A percentile compares a stretch with the other conserved stretches of the same genome.
Conservation (phyloP, 345 rosid genomes). For the Jatropha curcas region DNA sequence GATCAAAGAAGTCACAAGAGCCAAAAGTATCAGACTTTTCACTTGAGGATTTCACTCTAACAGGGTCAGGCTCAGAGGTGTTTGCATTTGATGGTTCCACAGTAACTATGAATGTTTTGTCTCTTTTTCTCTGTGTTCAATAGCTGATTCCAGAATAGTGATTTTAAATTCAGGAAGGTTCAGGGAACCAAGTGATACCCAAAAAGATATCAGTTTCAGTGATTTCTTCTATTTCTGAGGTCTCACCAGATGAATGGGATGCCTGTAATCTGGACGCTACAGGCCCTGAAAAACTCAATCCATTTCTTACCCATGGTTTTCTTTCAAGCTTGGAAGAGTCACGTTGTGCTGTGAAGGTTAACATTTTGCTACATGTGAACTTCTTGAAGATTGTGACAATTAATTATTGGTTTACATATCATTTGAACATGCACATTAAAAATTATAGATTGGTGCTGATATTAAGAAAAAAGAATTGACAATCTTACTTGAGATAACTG, state of each 20-base stretch:
- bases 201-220: conserved; percentile 55
- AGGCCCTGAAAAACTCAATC: conserved; percentile 61
- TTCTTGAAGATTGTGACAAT: not conserved
- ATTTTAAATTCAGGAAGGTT: conserved; percentile 42
- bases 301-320: conserved; percentile 75
- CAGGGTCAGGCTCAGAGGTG: conserved; percentile 57
- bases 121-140: not conserved
- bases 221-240: conserved; percentile 71
- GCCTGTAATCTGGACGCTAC: conserved; percentile 79
- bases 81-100: conserved; percentile 20
- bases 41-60: conserved; percentile 50
- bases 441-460: not conserved
- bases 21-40: conserved; percentile 48
- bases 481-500: not conserved
- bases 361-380: not conserved
- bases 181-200: conserved; percentile 23
- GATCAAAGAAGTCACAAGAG: conserved; percentile 55
- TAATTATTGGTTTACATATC: not conserved
- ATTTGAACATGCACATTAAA: not conserved
- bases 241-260: conserved; percentile 70
- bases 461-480: not conserved
- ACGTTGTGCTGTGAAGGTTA: conserved; percentile 64
- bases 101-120: not conserved
- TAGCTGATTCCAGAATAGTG: conserved; percentile 4
- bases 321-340: conserved; percentile 90